Evolutionary conservation across 768 basidiomycete genomes (phyloP).

Genomic region (Naematelia aurantialba): DNA sequence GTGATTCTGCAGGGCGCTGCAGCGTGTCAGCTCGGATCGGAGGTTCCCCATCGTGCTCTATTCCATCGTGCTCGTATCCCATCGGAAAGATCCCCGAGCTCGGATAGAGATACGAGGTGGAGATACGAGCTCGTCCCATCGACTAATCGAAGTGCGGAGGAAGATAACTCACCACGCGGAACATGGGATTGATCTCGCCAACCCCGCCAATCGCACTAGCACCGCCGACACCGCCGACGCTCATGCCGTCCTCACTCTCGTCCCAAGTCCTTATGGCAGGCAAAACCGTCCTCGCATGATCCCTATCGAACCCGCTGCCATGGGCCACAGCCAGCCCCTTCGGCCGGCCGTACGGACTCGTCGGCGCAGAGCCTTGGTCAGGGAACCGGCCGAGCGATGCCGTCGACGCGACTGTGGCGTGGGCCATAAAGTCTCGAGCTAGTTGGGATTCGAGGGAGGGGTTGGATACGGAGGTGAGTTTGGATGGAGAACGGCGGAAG

Average conservation of each 20-base stretch:
- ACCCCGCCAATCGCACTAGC: too few species aligned
- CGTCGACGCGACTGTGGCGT: constrained; percentile 39
- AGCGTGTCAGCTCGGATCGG: not conserved
- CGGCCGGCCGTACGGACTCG: constrained; percentile 49
- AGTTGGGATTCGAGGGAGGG: constrained; percentile 49
- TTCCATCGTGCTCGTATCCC: not conserved
- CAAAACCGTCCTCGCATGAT: constrained; percentile 1
- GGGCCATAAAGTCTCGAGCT: constrained; percentile 45
- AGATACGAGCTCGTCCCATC: not conserved
- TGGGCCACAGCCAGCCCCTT: constrained; percentile 40
- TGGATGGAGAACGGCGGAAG: constrained; percentile 22
- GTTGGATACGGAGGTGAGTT: constrained; percentile 37
- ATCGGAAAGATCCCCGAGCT: not conserved
- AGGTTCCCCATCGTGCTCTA: too few species aligned
- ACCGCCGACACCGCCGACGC: not conserved
- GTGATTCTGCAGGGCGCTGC: constrained; percentile 27
- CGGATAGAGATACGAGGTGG: not conserved
- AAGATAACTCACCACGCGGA: constrained; percentile 39
- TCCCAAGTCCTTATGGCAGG: not conserved
- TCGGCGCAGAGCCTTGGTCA: constrained; percentile 38
- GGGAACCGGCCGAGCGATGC: constrained; percentile 28
- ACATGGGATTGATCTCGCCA: constrained; percentile 46
- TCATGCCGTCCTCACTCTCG: not conserved
- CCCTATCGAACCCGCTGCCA: constrained; percentile 39
- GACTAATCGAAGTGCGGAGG: not conserved